A percentile compares a stretch with the other conserved stretches of the same genome.
phyloP scores from a whole-genome alignment of 2,329 filamentous ascomycete genomes.

The Chrysoporthe austroafricana region DNA sequence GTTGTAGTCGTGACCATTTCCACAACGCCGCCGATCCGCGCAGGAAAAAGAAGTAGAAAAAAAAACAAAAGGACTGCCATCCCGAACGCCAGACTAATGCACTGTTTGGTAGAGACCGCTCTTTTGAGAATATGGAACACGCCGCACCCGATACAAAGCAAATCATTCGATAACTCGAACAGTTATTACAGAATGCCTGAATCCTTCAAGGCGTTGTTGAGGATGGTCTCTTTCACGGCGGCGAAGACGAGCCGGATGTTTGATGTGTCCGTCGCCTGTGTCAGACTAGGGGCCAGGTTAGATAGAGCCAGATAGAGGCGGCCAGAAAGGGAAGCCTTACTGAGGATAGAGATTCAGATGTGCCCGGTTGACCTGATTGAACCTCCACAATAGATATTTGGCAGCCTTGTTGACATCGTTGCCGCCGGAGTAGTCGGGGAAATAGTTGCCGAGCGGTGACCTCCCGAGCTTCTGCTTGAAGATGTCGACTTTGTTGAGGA shows the following conservation, averaged over 20 bases:
- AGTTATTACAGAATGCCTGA: constrained; percentile 82
- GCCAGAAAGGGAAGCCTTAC: constrained; percentile 58
- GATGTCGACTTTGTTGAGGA: constrained; percentile 98
- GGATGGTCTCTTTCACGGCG: constrained; percentile 96
- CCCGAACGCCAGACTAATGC: constrained; percentile 29
- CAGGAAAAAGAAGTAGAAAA: background rate
- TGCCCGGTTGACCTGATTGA: constrained; percentile 96
- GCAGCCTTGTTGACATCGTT: constrained; percentile 98
- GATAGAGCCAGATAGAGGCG: constrained; percentile 20
- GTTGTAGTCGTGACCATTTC: constrained; percentile 11
- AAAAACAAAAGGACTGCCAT: constrained; percentile 8
- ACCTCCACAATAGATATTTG: constrained; percentile 97
- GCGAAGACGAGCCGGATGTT: constrained; percentile 98
- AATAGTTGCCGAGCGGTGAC: constrained; percentile 91
- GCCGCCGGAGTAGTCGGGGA: constrained; percentile 95
- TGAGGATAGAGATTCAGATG: constrained; percentile 97
- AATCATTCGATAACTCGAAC: background rate
- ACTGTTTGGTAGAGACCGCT: constrained; percentile 29
- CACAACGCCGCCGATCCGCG: constrained; percentile 24
- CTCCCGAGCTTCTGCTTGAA: constrained; percentile 93
- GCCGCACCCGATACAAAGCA: constrained; percentile 18
- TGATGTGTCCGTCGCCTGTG: constrained; percentile 97
- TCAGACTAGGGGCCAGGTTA: constrained; percentile 65
- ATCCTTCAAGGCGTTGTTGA: constrained; percentile 97
- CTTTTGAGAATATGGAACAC: constrained; percentile 21